Evolutionary conservation across 2,329 filamentous ascomycete genomes (phyloP).

Genomic region (Periconia macrospinosa): DNA sequence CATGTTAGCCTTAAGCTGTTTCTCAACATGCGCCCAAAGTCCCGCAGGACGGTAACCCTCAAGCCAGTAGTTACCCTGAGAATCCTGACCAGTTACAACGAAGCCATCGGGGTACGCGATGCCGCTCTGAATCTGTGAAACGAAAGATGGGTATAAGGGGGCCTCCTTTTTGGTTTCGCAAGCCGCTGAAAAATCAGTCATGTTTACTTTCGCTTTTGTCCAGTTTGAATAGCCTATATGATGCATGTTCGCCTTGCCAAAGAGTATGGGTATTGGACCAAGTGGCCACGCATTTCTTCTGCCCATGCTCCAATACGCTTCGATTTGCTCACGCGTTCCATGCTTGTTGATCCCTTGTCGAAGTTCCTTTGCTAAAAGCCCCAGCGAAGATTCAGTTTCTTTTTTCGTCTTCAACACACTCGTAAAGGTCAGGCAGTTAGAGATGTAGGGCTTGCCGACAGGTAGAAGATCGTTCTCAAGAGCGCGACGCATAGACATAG

Average conservation of each 20-base stretch:
- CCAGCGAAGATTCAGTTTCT: neutral
- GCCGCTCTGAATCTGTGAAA: constrained; percentile 4
- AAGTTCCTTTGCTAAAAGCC: neutral
- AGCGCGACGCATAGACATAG: constrained; percentile 4
- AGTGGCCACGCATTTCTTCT: neutral
- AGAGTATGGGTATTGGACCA: constrained; percentile 2
- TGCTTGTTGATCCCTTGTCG: constrained; percentile 1
- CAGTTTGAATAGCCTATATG: constrained; percentile 6
- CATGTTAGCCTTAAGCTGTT: neutral
- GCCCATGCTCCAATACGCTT: constrained; percentile 2
- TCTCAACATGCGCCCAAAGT: constrained; percentile 1
- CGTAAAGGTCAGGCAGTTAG: constrained; percentile 4
- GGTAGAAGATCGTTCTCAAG: constrained; percentile 5
- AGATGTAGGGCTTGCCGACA: neutral
- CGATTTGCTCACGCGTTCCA: constrained; percentile 1
- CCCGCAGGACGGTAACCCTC: constrained; percentile 5
- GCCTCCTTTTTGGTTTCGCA: neutral
- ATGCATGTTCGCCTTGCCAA: constrained; percentile 6
- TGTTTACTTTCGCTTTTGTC: constrained; percentile 1
- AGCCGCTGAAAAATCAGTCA: constrained; percentile 2
- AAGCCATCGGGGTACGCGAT: constrained; percentile 2
- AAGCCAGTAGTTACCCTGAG: constrained; percentile 3
- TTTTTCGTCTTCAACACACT: constrained; percentile 1
- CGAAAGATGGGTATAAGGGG: constrained; percentile 4
- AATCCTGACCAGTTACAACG: constrained; percentile 2